These are phyloP conservation scores for Mycena galopus DNA, from an alignment of 768 basidiomycete genomes.

Conservation along the genomic window DNA sequence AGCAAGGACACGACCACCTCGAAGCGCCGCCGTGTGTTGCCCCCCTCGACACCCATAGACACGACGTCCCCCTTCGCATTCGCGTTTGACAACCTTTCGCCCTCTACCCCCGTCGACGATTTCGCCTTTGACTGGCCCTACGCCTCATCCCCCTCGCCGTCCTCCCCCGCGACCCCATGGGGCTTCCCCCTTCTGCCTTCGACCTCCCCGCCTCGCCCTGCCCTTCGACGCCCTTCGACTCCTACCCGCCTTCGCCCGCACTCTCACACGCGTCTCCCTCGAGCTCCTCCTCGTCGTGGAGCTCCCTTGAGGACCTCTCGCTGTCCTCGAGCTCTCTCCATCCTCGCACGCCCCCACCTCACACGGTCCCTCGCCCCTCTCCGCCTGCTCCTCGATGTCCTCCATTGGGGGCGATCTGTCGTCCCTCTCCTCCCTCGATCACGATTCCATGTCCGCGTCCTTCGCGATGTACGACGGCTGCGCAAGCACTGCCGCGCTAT, in stretches of 20 bases:
- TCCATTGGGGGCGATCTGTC: neutral
- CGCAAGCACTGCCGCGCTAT: too few species aligned
- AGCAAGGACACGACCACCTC: neutral
- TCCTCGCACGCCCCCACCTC: neutral
- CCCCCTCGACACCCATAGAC: neutral
- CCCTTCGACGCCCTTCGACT: neutral
- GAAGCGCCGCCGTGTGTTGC: neutral
- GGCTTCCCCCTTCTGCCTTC: neutral
- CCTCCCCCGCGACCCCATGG: neutral
- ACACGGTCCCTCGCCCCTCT: neutral
- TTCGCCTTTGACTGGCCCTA: conserved; percentile 21
- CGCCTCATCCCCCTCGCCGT: neutral
- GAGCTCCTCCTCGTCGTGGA: conserved; percentile 11
- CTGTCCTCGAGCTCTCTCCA: neutral
- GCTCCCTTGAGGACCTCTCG: conserved; percentile 14
- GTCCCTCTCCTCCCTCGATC: neutral
- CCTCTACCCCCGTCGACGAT: conserved; percentile 2
- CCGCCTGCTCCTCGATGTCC: conserved; percentile 18
- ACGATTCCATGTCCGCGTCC: neutral
- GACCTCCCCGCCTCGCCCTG: neutral
- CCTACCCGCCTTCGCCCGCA: conserved; percentile 22
- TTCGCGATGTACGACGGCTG: neutral
- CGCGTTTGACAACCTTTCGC: neutral
- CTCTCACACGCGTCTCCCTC: conserved; percentile 10
- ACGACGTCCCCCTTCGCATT: neutral